phyloP scores from a whole-genome alignment of 2,329 filamentous ascomycete species.

The Elsinoe batatas region DNA sequence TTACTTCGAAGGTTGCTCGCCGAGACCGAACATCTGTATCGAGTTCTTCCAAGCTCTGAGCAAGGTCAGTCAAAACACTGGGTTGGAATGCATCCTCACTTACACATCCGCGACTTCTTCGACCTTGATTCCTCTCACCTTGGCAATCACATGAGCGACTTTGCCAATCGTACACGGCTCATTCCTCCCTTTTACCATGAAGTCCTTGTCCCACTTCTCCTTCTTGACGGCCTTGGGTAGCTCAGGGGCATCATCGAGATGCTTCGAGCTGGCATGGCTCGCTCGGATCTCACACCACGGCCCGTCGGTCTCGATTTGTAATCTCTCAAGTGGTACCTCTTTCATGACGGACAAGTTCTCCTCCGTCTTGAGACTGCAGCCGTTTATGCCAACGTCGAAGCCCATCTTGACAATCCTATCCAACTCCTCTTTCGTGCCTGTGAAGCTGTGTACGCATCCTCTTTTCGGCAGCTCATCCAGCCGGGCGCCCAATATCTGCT shows the following conservation, averaged over 20 bases:
- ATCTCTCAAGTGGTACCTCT: constrained; percentile 62
- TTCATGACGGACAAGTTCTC: constrained; percentile 82
- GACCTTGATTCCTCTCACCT: constrained; percentile 67
- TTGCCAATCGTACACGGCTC: constrained; percentile 80
- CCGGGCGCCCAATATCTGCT: constrained; percentile 52
- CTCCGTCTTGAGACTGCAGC: constrained; percentile 88
- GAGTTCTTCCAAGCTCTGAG: constrained; percentile 68
- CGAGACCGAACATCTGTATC: constrained; percentile 65
- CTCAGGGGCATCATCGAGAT: constrained; percentile 57
- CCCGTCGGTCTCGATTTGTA: constrained; percentile 95
- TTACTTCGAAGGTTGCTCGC: constrained; percentile 28
- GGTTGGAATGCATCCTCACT: constrained; percentile 28
- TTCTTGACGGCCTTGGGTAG: constrained; percentile 84
- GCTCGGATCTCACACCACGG: constrained; percentile 94
- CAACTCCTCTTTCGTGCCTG: constrained; percentile 80
- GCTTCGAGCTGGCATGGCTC: constrained; percentile 74
- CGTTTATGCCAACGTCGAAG: constrained; percentile 89
- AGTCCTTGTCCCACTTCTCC: constrained; percentile 81
- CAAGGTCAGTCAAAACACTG: background rate
- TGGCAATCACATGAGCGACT: constrained; percentile 81
- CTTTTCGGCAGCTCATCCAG: constrained; percentile 47
- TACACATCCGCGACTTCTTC: constrained; percentile 75
- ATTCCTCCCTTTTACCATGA: constrained; percentile 90
- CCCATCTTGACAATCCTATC: constrained; percentile 66
- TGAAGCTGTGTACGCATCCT: constrained; percentile 91